Base-by-base conservation (phyloP, 139 green algal species). In the Picochlorum sp. region DNA sequence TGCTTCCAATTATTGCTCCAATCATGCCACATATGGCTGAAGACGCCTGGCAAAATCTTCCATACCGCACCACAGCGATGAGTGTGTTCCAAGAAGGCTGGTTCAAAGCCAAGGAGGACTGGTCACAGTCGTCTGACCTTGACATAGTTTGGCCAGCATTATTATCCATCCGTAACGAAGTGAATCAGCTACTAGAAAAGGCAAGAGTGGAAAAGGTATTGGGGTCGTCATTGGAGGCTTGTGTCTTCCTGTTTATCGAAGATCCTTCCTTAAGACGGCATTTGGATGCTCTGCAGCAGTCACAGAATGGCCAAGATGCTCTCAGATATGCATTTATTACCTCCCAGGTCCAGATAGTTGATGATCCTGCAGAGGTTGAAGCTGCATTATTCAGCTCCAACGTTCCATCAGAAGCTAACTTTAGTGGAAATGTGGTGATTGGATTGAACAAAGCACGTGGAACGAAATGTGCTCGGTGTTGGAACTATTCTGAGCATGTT, bases 21-120 rank as follows among this genome's bases (percentile, higher is more conserved):
- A 31, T 98, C 10, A 59, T 86, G 36, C 90, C 93, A 3, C 93
- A 99, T 74, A 84, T 96, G 82, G 90, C 89, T 3, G 93, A 99
- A 75, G 93, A 99, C 64, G 89, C 88, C 31, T 98, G 86, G 86
- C 74, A 85, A 47, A 72, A 62, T 50, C 62, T 93, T 59, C 84
- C 85, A 29, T 86, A 61, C 39, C 7, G 53, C 7, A n/a, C 10
- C 13, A 40, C 59, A 24, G 12, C 44, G 13, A 44, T 59, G 52
- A 82, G 67, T 28, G 81, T 96, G 4, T 97, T 97, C 64, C 60
- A 86, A 55, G 74, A 70, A 3, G 82, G 80, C 9, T 90, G 83
- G 83, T 39, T 69, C 1, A 37, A 29, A 16, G 41, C 73, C 4
- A 43, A 71, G 8, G 24, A 62, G 7, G 63, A 79, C 50, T 94